These are phyloP conservation scores for Thelonectria discophora DNA, from an alignment of 2,329 filamentous ascomycete species.

Conservation along the genomic window DNA sequence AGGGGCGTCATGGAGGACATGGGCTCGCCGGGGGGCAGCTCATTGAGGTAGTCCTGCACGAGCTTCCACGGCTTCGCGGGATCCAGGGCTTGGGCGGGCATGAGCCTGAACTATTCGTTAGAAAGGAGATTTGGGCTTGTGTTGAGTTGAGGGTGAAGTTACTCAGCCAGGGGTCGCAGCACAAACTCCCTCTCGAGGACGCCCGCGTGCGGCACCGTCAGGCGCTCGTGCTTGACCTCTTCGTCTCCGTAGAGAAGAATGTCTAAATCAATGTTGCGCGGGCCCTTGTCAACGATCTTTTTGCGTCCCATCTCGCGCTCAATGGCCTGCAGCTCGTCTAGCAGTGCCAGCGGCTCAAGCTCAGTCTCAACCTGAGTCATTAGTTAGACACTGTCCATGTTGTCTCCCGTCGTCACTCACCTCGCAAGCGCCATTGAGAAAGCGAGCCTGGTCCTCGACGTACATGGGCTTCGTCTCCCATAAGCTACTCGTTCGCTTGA, in stretches of 20 bases:
- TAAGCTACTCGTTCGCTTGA: slow-evolving; percentile 83
- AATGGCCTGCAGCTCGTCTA: slow-evolving; percentile 85
- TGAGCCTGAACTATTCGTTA: slow-evolving; percentile 54
- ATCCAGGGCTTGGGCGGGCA: slow-evolving; percentile 63
- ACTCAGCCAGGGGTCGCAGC: slow-evolving; percentile 85
- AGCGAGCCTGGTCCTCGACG: slow-evolving; percentile 84
- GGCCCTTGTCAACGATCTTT: slow-evolving; percentile 91
- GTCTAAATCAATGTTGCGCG: slow-evolving; percentile 93
- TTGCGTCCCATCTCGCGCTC: slow-evolving; percentile 81
- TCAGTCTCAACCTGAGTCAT: slow-evolving; percentile 79
- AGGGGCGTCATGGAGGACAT: slow-evolving; percentile 69
- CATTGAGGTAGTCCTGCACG: slow-evolving; percentile 68
- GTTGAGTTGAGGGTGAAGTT: slow-evolving; percentile 40
- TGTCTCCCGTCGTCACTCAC: slow-evolving; percentile 58
- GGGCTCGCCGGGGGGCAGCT: slow-evolving; percentile 59
- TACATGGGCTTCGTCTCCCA: slow-evolving; percentile 99
- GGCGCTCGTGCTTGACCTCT: slow-evolving; percentile 71
- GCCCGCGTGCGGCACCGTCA: slow-evolving; percentile 84
- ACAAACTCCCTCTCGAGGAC: slow-evolving; percentile 96
- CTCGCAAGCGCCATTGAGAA: slow-evolving; percentile 93
- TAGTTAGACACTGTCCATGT: no score
- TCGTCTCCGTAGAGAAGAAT: slow-evolving; percentile 83
- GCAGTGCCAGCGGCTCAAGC: slow-evolving; percentile 76
- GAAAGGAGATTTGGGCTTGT: slow-evolving; percentile 7
- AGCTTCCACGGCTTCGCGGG: slow-evolving; percentile 66